Evolutionary conservation across 805 yeast genomes (phyloP), one percentile per base, ranked within the genome.

Genomic region (Zygosaccharomyces siamensis): DNA sequence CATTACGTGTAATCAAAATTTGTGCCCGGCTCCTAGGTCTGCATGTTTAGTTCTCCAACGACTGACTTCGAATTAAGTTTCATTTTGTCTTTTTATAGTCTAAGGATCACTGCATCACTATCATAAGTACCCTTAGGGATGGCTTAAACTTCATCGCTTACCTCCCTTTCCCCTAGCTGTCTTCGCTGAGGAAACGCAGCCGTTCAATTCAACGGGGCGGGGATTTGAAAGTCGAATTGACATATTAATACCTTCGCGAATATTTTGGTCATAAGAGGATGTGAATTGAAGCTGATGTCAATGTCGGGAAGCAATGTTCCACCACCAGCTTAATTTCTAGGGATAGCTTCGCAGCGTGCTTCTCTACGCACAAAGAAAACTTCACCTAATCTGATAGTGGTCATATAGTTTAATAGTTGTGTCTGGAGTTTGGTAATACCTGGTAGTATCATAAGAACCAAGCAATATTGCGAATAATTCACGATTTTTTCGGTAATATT

Each of bases 1-100:
- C 54, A 52, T 47, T 6, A 31, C 16, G 28, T 2, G 21, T 14
- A 7, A 16, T 2, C 14, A 30, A 20, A 31, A 43, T 20, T 31
- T 43, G 14, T 10, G n/a, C n/a, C 28, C 8, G 10, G 3, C 3
- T 26, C 8, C 3, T 7, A 7, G 28, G 28, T 8, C 7, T 10
- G 10, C 8, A 26, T 26, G 12, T 10, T 26, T 26, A 8, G 28
- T 8, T 10, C 10, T 8, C 8, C 8, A 10, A 8, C 8, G 10
- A 26, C 5, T 26, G 28, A 31, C 11, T 8, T 20, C 24, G 24
- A 43, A 10, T 7, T n/a, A 31, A n/a, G 4, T 7, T 11, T 18
- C n/a, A 33, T 7, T 33, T 10, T 14, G 5, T 12, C 20, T 14
- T 33, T 21, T 33, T 33, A 33, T 33, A 33, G 5, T 10, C 21